These are phyloP conservation scores for Kalmusia sp. DNA, from an alignment of 2,329 filamentous ascomycete species.

Conservation along the genomic window DNA sequence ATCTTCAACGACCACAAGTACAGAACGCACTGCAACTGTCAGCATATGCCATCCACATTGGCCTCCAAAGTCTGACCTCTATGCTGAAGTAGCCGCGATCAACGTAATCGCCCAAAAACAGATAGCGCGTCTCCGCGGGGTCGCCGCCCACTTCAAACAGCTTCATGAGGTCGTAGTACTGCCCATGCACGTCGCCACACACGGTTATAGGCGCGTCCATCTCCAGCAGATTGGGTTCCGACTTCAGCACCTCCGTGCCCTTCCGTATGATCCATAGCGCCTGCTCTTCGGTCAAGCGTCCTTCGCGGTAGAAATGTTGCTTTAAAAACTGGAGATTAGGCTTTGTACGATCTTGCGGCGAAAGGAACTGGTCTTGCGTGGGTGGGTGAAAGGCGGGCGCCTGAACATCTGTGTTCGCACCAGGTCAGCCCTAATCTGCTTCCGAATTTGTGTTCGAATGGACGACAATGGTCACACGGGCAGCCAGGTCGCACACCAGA, in stretches of 20 bases:
- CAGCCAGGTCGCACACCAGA: background rate
- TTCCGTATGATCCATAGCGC: slow-evolving; percentile 92
- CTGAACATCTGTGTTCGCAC: slow-evolving; percentile 78
- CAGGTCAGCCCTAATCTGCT: slow-evolving; percentile 34
- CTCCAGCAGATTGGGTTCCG: slow-evolving; percentile 94
- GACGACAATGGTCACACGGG: background rate
- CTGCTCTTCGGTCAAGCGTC: slow-evolving; percentile 95
- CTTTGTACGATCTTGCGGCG: slow-evolving; percentile 83
- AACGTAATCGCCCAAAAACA: slow-evolving; percentile 97
- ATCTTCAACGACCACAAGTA: slow-evolving; percentile 99
- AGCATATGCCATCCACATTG: slow-evolving; percentile 27
- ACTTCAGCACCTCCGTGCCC: slow-evolving; percentile 84
- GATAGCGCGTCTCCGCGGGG: slow-evolving; percentile 92
- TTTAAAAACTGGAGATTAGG: slow-evolving; percentile 94
- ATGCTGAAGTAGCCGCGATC: slow-evolving; percentile 99
- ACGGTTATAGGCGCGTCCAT: slow-evolving; percentile 99
- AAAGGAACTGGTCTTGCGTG: slow-evolving; percentile 93
- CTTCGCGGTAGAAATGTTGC: slow-evolving; percentile 98
- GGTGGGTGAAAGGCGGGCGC: slow-evolving; percentile 93
- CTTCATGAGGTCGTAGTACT: slow-evolving; percentile 99
- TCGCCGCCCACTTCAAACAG: slow-evolving; percentile 98
- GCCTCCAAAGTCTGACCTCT: slow-evolving; percentile 62
- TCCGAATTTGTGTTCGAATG: slow-evolving; percentile 10
- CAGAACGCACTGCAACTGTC: slow-evolving; percentile 74
- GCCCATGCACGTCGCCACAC: slow-evolving; percentile 96